Conservation (phyloP, 441 rosid species). For the Macaranga tanarius region DNA sequence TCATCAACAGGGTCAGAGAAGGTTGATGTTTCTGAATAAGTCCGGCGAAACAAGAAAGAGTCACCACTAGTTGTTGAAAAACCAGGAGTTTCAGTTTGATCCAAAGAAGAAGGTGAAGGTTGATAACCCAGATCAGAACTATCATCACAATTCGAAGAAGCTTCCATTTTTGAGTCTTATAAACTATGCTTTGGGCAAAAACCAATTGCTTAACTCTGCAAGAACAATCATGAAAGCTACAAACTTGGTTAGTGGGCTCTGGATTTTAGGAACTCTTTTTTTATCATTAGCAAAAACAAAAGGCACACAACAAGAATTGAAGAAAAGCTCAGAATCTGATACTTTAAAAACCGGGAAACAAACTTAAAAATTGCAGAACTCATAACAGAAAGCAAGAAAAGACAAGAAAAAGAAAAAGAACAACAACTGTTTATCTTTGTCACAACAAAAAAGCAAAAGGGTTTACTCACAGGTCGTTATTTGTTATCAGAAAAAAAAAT, state of each 20-base stretch:
- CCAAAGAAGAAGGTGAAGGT: slow-evolving; percentile 54
- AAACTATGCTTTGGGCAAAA: not conserved
- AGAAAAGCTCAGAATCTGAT: slow-evolving; percentile 9
- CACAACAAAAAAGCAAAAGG: slow-evolving; percentile 44
- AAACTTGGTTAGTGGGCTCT: slow-evolving; percentile 21
- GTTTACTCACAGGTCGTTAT: slow-evolving; percentile 39
- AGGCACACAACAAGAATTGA: slow-evolving; percentile 14
- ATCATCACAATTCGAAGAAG: slow-evolving; percentile 43
- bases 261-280: slow-evolving; percentile 17
- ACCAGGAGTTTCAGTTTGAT: slow-evolving; percentile 59
- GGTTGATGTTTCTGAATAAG: slow-evolving; percentile 64
- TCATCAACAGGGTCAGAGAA: slow-evolving; percentile 61
- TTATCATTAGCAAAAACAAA: slow-evolving; percentile 29
- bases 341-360: slow-evolving; percentile 16
- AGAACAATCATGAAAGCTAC: slow-evolving; percentile 30
- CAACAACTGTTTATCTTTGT: slow-evolving; percentile 27
- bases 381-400: slow-evolving; percentile 20
- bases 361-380: slow-evolving; percentile 36
- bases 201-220: slow-evolving; percentile 36
- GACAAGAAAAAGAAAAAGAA: slow-evolving; percentile 12
- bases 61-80: slow-evolving; percentile 63
- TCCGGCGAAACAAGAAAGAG: slow-evolving; percentile 54
- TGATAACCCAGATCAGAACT: slow-evolving; percentile 50
- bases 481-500: slow-evolving; percentile 25
- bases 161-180: slow-evolving; percentile 41